Percentiles rank a stretch among this genome's conserved stretches.
Conservation (phyloP, 2,329 filamentous ascomycete species). For the Fusarium sp. region DNA sequence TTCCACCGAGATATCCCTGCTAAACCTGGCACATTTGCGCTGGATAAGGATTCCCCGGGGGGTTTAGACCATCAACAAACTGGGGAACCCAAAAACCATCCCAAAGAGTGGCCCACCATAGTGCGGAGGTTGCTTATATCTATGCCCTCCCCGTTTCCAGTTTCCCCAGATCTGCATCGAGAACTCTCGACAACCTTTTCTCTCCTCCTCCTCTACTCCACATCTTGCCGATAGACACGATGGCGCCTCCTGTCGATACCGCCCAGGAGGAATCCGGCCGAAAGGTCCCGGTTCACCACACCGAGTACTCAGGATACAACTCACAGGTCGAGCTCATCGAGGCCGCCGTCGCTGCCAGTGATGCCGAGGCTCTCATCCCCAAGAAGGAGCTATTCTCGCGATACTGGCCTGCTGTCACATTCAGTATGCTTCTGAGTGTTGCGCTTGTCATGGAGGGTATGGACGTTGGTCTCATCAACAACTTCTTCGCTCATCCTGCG, state of each 20-base stretch:
- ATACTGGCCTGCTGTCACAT: slow-evolving; percentile 49
- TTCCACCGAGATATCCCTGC: slow-evolving; percentile 30
- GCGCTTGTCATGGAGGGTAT: slow-evolving; percentile 57
- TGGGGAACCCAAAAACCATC: not conserved
- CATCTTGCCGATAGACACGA: not conserved
- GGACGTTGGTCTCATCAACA: slow-evolving; percentile 57
- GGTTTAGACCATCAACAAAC: not conserved
- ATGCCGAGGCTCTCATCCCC: slow-evolving; percentile 48
- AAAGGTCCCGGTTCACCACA: slow-evolving; percentile 36
- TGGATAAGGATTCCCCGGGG: not conserved
- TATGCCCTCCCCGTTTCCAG: slow-evolving; percentile 5
- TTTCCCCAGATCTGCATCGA: slow-evolving; percentile 26
- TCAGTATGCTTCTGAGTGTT: slow-evolving; percentile 49
- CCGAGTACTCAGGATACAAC: slow-evolving; percentile 44
- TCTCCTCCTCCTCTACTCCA: not conserved
- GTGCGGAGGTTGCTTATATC: slow-evolving; percentile 31
- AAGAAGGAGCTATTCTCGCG: slow-evolving; percentile 51
- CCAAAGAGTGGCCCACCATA: not conserved
- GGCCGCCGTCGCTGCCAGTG: slow-evolving; percentile 49
- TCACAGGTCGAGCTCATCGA: slow-evolving; percentile 51
- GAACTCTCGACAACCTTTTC: slow-evolving; percentile 16
- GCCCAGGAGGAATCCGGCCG: slow-evolving; percentile 29
- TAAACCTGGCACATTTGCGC: not conserved
- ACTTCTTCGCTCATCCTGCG: slow-evolving; percentile 59
- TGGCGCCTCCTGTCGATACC: slow-evolving; percentile 29